phyloP scores from a whole-genome alignment of 805 yeast genomes.

The Metschnikowia anglica region DNA sequence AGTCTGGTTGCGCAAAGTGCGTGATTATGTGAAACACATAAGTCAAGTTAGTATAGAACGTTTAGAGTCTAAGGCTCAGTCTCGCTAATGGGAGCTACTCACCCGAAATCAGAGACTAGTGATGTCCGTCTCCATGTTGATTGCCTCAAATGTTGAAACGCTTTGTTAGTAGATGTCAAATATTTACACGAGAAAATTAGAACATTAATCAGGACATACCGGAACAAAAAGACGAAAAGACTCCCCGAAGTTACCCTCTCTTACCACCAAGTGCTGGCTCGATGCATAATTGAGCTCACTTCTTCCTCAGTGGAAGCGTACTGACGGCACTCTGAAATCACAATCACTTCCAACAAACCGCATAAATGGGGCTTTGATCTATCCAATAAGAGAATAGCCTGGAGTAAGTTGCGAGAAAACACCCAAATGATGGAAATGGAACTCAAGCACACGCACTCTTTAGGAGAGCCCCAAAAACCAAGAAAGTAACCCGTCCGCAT shows the following conservation, averaged over 20 bases:
- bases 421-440: not conserved
- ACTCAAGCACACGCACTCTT: slow-evolving; percentile 6
- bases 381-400: slow-evolving; percentile 17
- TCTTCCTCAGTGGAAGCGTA: not conserved
- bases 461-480: slow-evolving; percentile 12
- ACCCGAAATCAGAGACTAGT: no score
- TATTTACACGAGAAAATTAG: not conserved
- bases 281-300: not conserved
- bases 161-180: slow-evolving; percentile 1
- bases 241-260: slow-evolving; percentile 18
- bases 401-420: not conserved
- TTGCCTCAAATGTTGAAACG: not conserved
- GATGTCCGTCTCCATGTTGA: no score
- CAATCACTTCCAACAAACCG: slow-evolving; percentile 14
- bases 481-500: slow-evolving; percentile 14
- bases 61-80: no score
- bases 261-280: slow-evolving; percentile 9
- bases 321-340: slow-evolving; percentile 4
- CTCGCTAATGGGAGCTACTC: no score
- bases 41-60: no score
- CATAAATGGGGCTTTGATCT: slow-evolving; percentile 17
- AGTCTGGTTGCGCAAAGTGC: slow-evolving; percentile 19
- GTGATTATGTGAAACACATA: slow-evolving; percentile 12
- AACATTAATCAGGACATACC: slow-evolving; percentile 7
- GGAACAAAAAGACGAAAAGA: slow-evolving; percentile 10